Percentiles rank a stretch among this genome's conserved stretches.
These are phyloP conservation scores for Thielaviopsis punctulata DNA, from an alignment of 2,329 filamentous ascomycete genomes.

Conservation along the genomic window DNA sequence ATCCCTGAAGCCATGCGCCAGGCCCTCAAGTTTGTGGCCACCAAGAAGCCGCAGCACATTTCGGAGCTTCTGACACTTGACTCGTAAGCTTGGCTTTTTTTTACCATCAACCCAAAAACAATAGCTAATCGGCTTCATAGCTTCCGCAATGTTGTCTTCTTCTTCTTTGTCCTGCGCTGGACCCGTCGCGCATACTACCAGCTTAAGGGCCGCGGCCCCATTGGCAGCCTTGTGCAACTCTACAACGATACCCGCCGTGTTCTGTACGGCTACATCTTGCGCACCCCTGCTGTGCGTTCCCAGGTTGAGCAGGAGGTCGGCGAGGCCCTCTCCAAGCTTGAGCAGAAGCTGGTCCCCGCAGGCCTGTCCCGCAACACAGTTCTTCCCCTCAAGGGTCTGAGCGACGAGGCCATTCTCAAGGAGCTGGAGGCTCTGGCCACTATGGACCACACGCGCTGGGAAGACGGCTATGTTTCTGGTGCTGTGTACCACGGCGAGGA, in stretches of 20 bases:
- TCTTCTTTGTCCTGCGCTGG: slow-evolving; percentile 74
- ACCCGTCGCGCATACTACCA: slow-evolving; percentile 66
- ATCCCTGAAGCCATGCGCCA: slow-evolving; percentile 8
- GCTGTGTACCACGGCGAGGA: slow-evolving; percentile 92
- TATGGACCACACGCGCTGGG: slow-evolving; percentile 93
- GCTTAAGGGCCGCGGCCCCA: slow-evolving; percentile 70
- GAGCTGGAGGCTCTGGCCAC: slow-evolving; percentile 64
- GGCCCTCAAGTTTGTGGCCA: slow-evolving; percentile 6
- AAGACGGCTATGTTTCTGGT: slow-evolving; percentile 84
- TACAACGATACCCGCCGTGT: slow-evolving; percentile 56
- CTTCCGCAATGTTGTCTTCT: slow-evolving; percentile 72
- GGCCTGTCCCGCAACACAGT: slow-evolving; percentile 55
- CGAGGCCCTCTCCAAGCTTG: slow-evolving; percentile 63
- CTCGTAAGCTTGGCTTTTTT: slow-evolving; percentile 2
- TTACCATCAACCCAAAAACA: neutral
- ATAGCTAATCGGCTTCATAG: no score
- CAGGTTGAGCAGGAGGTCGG: slow-evolving; percentile 73
- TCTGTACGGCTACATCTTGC: slow-evolving; percentile 72
- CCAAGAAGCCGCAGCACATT: slow-evolving; percentile 4
- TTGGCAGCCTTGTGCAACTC: slow-evolving; percentile 60
- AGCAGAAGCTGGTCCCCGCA: slow-evolving; percentile 64
- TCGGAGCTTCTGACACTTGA: slow-evolving; percentile 8
- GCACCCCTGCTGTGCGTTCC: slow-evolving; percentile 67
- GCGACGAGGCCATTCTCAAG: slow-evolving; percentile 56
- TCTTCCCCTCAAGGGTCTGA: slow-evolving; percentile 72